phyloP scores from a whole-genome alignment of 192 early-diverging fungal genomes.

The Backusella westeae region DNA sequence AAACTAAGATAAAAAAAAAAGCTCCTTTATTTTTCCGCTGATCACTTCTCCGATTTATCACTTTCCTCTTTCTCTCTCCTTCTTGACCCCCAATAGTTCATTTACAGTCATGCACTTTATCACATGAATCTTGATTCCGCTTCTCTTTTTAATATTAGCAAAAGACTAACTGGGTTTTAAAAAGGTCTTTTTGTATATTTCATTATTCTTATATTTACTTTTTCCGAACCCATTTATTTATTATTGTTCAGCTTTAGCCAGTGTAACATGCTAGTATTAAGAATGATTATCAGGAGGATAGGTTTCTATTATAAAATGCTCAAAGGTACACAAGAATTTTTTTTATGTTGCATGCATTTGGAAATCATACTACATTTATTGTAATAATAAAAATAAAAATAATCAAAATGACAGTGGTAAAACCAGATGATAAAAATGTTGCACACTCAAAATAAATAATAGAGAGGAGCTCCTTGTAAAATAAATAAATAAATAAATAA shows the following conservation, averaged over 20 bases:
- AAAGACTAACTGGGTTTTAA: background rate
- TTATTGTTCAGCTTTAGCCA: background rate
- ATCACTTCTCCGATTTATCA: conserved; percentile 8
- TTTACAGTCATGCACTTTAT: conserved; percentile 8
- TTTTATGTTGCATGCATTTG: conserved; percentile 6
- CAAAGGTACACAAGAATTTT: background rate
- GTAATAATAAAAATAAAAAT: background rate
- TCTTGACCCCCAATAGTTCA: background rate
- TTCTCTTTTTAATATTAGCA: background rate
- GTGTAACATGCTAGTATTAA: background rate
- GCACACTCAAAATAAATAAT: background rate
- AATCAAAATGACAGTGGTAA: background rate
- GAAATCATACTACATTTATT: conserved; percentile 7
- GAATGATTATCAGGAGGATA: conserved; percentile 9
- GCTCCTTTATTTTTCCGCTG: conserved; percentile 3
- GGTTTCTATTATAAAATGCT: background rate
- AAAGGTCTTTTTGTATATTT: background rate
- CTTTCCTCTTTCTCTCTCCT: background rate
- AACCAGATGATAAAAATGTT: conserved; percentile 7
- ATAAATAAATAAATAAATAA: too few relatives aligned
- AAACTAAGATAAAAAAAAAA: conserved; percentile 7
- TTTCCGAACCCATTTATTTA: background rate
- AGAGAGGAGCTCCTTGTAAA: background rate
- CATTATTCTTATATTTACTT: background rate
- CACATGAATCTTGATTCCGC: conserved; percentile 9